A percentile compares a stretch with the other conserved stretches of the same genome.
Conservation (phyloP, 139 green algal genomes). For the Chlorella sp. region DNA sequence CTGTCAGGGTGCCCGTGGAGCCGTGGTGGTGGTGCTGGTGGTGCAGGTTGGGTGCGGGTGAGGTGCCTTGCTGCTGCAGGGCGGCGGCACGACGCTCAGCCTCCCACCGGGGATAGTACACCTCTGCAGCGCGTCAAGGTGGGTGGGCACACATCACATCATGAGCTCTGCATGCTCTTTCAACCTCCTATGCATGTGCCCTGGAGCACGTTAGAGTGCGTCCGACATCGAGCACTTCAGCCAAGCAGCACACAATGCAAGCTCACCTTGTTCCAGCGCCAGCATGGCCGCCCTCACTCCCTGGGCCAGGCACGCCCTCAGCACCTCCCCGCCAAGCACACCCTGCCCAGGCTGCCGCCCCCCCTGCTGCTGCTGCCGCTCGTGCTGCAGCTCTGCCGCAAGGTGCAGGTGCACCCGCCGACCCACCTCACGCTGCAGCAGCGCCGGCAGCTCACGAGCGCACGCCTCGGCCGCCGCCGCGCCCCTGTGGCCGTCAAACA, state of each 20-base stretch:
- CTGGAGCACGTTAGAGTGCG: too few relatives aligned
- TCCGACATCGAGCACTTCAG: too few relatives aligned
- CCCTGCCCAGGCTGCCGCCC: too few relatives aligned
- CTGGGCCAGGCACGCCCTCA: not conserved
- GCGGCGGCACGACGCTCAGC: not conserved
- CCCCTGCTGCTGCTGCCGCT: not conserved
- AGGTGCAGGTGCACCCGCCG: not conserved
- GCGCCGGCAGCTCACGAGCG: slow-evolving; percentile 21
- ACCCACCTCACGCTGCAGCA: slow-evolving; percentile 21
- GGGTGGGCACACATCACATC: too few relatives aligned
- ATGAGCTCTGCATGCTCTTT: too few relatives aligned
- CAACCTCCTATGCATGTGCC: not conserved
- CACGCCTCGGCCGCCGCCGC: slow-evolving; percentile 48
- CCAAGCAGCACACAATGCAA: not conserved
- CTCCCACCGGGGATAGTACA: not conserved
- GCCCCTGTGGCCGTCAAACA: slow-evolving; percentile 88
- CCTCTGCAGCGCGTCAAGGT: not conserved
- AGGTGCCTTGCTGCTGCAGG: too few relatives aligned
- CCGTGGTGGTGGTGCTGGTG: too few relatives aligned
- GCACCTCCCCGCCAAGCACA: too few relatives aligned
- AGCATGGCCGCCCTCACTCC: not conserved
- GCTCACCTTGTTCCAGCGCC: not conserved
- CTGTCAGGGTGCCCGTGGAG: too few relatives aligned
- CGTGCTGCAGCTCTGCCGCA: not conserved
- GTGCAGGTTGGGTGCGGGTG: too few relatives aligned